Base-by-base conservation (phyloP, 306 rosid genomes). In the Cyclanthera cordifolia region DNA sequence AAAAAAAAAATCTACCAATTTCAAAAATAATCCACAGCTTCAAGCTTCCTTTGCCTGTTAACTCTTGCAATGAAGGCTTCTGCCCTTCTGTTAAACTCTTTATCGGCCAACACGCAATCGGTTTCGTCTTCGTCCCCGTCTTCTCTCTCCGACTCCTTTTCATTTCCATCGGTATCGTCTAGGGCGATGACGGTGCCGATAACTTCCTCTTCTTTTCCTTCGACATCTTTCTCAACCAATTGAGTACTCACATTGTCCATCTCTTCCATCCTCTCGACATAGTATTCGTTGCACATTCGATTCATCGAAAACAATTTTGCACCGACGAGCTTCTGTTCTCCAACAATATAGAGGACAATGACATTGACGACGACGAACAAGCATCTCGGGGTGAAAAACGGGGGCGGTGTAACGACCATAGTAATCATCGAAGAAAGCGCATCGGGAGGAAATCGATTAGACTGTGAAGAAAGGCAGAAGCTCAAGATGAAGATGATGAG, bases 61-160 rank as follows among this genome's bases (percentile, higher is more conserved):
- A 83, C 73, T 80, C 74, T 79, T 21, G 86, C 83, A 78, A 82
- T 79, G 23, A 82, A 82, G 10, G 73, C 83, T 23, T 83, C 87
- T 14, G 70, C 82, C 70, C 75, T 80, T 70, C 45, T 81, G 48
- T 77, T 83, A 12, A 80, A 72, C 65, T 83, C 87, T 32, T 80
- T 80, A 39, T 72, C 61, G 9, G 80, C 79, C 59, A 80, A 66
- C 53, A 72, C 76, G 4, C 1, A 53, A 17, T 64, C 61, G 7
- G n/a, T n/a, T 54, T 34, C 9, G 41, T 34, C 0, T 5, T 34
- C 41, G 12, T 37, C 43, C 8, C 8, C 43, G 1, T 37, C 75
- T 19, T 72, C 77, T 2, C 37, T 72, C 2, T 69, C 23, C 9
- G 50, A 68, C 11, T 73, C 56, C 6, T n/a, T 30, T 59, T 20